These are phyloP conservation scores for Sclerotinia subarctica DNA, from an alignment of 2,329 filamentous ascomycete genomes.

Conservation along the genomic window DNA sequence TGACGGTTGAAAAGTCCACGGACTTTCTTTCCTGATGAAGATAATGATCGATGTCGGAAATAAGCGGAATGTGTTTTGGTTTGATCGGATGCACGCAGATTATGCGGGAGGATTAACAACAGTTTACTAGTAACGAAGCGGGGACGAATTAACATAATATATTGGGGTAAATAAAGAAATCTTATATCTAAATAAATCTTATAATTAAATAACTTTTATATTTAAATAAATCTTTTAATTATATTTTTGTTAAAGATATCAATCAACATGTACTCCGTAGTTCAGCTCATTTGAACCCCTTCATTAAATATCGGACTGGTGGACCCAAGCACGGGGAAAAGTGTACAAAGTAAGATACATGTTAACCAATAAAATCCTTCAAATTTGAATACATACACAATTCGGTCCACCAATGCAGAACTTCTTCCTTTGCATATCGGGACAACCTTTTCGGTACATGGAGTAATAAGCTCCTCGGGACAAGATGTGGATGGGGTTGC, in stretches of 20 bases:
- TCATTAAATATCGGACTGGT: neutral
- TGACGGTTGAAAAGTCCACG: neutral
- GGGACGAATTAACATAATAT: constrained; percentile 11
- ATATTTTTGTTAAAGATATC: neutral
- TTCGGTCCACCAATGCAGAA: too few relatives aligned
- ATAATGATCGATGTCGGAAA: constrained; percentile 3
- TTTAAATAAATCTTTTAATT: too few relatives aligned
- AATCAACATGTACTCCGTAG: neutral
- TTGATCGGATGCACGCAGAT: neutral
- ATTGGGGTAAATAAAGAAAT: too few relatives aligned
- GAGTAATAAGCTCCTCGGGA: neutral
- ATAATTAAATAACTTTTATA: too few relatives aligned
- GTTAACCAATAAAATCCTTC: neutral
- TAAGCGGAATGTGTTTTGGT: neutral
- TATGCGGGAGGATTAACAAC: neutral
- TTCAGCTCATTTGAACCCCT: neutral
- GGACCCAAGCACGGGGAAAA: neutral
- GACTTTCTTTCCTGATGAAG: neutral
- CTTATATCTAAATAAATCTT: too few relatives aligned
- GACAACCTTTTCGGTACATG: neutral
- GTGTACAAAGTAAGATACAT: neutral
- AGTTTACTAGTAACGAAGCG: neutral
- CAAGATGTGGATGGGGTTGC: neutral
- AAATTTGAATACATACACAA: neutral
- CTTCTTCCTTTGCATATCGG: too few relatives aligned